A percentile compares a stretch with the other conserved stretches of the same genome.
phyloP scores from a whole-genome alignment of 768 basidiomycete species.

The Lactarius evosmus region DNA sequence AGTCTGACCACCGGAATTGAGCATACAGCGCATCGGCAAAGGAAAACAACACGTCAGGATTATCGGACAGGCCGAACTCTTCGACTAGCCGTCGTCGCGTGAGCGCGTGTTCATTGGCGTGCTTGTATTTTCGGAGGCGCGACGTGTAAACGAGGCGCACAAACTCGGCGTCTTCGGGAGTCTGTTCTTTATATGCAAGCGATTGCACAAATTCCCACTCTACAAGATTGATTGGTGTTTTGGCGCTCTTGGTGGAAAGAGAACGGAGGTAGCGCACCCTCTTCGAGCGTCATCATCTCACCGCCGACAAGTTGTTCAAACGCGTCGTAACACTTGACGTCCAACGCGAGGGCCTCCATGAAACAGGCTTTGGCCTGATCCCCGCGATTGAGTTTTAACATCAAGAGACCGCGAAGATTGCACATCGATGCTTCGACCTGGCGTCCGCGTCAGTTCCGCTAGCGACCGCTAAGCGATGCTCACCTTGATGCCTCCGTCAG shows the following conservation, averaged over 20 bases:
- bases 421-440: conserved; percentile 98
- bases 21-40: conserved; percentile 88
- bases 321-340: conserved; percentile 96
- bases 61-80: conserved; percentile 82
- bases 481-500: conserved; percentile 95
- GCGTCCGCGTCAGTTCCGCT: background rate
- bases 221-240: conserved; percentile 34
- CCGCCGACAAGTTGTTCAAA: conserved; percentile 87
- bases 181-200: conserved; percentile 78
- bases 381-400: conserved; percentile 89
- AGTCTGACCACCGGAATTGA: conserved; percentile 91
- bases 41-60: conserved; percentile 88
- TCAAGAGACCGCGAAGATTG: conserved; percentile 86
- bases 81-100: conserved; percentile 77
- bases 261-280: conserved; percentile 57
- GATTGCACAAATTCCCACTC: conserved; percentile 96
- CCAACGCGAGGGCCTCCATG: conserved; percentile 90
- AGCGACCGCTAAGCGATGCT: background rate
- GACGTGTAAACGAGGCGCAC: conserved; percentile 90
- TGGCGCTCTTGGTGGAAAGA: background rate
- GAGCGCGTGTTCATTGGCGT: conserved; percentile 74
- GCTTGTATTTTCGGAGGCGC: conserved; percentile 87
- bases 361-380: conserved; percentile 93
- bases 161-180: conserved; percentile 85
- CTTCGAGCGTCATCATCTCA: conserved; percentile 94